Conservation (phyloP, 2,329 filamentous ascomycete genomes). For the Penicillium decumbens region DNA sequence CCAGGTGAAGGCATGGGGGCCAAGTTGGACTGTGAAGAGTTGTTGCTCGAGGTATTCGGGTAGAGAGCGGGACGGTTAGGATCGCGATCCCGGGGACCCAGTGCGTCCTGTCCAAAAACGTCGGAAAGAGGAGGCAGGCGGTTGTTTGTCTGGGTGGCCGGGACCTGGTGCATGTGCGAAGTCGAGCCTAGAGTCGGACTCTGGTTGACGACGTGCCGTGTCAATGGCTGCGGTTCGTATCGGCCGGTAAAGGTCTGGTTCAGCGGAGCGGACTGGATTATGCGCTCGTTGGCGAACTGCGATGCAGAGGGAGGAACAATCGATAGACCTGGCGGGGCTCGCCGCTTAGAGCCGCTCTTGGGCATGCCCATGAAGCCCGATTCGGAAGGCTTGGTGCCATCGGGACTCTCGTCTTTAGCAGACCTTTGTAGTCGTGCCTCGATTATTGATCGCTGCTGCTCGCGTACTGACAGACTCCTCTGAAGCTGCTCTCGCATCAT, state of each 20-base stretch:
- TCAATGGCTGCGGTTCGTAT: conserved; percentile 69
- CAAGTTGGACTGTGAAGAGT: conserved; percentile 60
- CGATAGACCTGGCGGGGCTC: conserved; percentile 75
- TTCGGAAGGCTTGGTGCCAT: conserved; percentile 53
- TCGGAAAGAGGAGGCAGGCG: conserved; percentile 89
- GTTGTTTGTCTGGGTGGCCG: conserved; percentile 83
- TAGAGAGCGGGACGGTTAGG: conserved; percentile 33
- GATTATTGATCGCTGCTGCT: conserved; percentile 92
- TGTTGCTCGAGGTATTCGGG: conserved; percentile 59
- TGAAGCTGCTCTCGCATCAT: conserved; percentile 93
- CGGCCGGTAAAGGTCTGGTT: conserved; percentile 93
- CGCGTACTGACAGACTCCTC: conserved; percentile 84
- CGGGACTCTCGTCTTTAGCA: conserved; percentile 68
- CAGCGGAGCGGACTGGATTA: conserved; percentile 93
- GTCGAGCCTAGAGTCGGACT: conserved; percentile 76
- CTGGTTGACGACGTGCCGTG: conserved; percentile 73
- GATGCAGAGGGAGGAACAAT: conserved; percentile 93
- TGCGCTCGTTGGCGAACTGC: conserved; percentile 86
- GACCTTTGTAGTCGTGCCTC: conserved; percentile 86
- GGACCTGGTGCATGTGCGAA: conserved; percentile 85
- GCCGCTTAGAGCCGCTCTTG: conserved; percentile 48
- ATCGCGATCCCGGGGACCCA: conserved; percentile 47
- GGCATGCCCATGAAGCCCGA: conserved; percentile 38
- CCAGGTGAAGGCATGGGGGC: conserved; percentile 73
- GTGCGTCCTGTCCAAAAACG: conserved; percentile 76